Evolutionary conservation across 164 flowering plant species (phyloP), one percentile per base, ranked within the genome.

Genomic region (Hamamelis virginiana): DNA sequence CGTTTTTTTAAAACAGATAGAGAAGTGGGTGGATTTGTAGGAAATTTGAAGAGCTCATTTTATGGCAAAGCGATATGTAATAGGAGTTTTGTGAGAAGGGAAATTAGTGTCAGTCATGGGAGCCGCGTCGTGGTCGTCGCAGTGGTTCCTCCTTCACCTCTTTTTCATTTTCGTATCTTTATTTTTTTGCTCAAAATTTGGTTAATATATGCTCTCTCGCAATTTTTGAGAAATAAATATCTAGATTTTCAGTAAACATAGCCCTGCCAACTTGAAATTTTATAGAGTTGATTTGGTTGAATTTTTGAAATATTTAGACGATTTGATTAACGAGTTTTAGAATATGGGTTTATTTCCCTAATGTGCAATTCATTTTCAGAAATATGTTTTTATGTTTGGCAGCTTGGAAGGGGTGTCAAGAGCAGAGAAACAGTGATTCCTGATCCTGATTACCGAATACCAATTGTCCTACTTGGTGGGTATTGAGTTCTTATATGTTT

Each of bases 381-480:
- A 57, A 22, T 59, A 23, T 47, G 15, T 23, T 58, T 43, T 38
- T 21, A 2, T 65, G 8, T 65, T 67, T 77, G 62, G 80, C 86
- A 90, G 94, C 69, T 84, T 70, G 89, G 90, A 64, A 80, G 78
- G 77, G 81, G 59, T 74, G 75, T 75, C 27, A 72, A 74, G 77
- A 84, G 80, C 60, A 77, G 68, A 73, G 84, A 81, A 65, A 89
- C 94, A 41, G 85, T 94, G 43, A 74, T 94, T 66, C 98, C 97
- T n/a, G 93, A 84, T 47, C 94, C 96, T 14, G 98, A 94, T 78
- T 94, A 91, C 67, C 78, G 98, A 44, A 83, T 91, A 53, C 92
- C 98, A 2, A 68, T 86, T 69, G 92, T 87, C 33, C 70, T 94
- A 41, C 85, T 94, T 28, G 97, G 97, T 94, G 64, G 28, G 86